phyloP scores from a whole-genome alignment of 1,139 yeast genomes.

The Yamadazyma jaroonii region DNA sequence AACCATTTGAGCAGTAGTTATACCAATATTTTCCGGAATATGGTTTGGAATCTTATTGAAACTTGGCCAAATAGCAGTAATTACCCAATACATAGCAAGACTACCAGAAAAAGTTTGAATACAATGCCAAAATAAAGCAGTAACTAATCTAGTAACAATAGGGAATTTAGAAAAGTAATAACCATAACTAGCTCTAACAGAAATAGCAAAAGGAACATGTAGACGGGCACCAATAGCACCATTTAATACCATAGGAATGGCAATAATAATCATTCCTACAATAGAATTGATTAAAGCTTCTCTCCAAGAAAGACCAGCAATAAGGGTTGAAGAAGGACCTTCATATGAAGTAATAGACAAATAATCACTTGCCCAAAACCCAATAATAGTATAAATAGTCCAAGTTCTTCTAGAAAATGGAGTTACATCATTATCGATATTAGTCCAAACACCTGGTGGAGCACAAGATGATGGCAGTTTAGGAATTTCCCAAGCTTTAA shows the following conservation, averaged over 20 bases:
- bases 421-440: conserved; percentile 15
- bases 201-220: conserved; percentile 34
- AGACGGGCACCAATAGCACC: conserved; percentile 34
- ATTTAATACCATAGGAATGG: conserved; percentile 26
- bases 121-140: conserved; percentile 36
- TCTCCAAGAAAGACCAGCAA: conserved; percentile 27
- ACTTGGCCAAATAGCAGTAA: conserved; percentile 30
- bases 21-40: conserved; percentile 20
- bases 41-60: conserved; percentile 23
- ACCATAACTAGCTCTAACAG: conserved; percentile 31
- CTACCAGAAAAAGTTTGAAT: conserved; percentile 33
- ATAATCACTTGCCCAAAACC: conserved; percentile 16
- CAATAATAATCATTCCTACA: conserved; percentile 29
- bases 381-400: conserved; percentile 13
- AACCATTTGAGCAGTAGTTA: conserved; percentile 11
- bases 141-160: conserved; percentile 28
- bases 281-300: conserved; percentile 27
- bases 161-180: conserved; percentile 27
- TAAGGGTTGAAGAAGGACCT: conserved; percentile 12
- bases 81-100: conserved; percentile 23
- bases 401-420: conserved; percentile 14
- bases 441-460: conserved; percentile 15
- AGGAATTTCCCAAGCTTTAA: conserved; percentile 12
- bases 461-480: conserved; percentile 15
- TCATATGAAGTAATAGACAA: conserved; percentile 14